Evolutionary conservation across 139 green algal genomes (phyloP).

Genomic region (Coelastrella sp.): DNA sequence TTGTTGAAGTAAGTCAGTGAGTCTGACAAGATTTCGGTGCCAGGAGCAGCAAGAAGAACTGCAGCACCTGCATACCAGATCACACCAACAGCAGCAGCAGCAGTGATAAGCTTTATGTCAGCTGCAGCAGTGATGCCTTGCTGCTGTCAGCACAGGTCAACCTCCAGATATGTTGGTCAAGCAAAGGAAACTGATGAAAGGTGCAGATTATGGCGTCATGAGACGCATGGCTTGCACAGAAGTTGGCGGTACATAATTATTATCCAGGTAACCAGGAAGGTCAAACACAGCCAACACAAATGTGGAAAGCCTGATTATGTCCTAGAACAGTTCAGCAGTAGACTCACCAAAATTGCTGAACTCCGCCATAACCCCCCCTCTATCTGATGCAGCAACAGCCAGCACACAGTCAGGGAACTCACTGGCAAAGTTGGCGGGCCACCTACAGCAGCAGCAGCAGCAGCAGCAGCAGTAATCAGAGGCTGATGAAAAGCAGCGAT

Average conservation of each 20-base stretch:
- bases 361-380: neutral
- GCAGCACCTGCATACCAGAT: neutral
- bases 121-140: neutral
- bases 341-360: neutral
- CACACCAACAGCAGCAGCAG: neutral
- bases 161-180: no score
- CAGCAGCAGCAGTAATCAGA: neutral
- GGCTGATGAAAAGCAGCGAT: neutral
- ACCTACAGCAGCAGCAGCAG: slow-evolving; percentile 4
- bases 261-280: no score
- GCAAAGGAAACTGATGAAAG: no score
- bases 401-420: neutral
- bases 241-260: no score
- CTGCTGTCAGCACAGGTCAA: no score
- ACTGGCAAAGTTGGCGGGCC: neutral
- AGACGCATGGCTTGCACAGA: no score
- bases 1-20: neutral
- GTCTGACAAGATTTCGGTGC: neutral
- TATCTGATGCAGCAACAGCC: neutral
- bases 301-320: no score
- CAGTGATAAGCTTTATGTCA: neutral
- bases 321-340: no score
- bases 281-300: no score
- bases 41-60: neutral
- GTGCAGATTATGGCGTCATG: no score